Evolutionary conservation across 352 stramenopile species (phyloP).

Genomic region (Pythium scleroteichum): DNA sequence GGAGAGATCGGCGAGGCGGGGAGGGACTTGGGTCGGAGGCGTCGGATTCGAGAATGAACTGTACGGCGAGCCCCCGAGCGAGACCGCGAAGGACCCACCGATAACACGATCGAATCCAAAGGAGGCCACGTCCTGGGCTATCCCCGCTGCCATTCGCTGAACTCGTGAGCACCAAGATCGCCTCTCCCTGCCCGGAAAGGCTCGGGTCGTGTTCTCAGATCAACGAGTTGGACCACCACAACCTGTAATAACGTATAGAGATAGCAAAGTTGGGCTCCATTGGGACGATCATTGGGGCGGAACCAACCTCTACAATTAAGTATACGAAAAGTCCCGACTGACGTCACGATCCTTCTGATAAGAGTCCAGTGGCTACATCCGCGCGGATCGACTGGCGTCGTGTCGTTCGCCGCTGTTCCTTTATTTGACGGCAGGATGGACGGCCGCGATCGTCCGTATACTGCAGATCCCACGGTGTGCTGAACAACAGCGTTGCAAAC

Average conservation of each 20-base stretch:
- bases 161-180: neutral
- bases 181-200: neutral
- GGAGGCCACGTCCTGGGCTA: neutral
- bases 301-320: neutral
- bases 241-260: neutral
- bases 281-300: neutral
- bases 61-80: neutral
- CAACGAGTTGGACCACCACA: neutral
- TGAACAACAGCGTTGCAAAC: too few relatives aligned
- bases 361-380: neutral
- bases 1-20: neutral
- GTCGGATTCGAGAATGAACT: slow-evolving; percentile 11
- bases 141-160: too few relatives aligned
- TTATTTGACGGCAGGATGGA: neutral
- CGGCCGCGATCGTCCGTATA: too few relatives aligned
- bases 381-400: neutral
- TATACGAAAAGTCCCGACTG: neutral
- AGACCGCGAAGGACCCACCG: neutral
- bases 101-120: too few relatives aligned
- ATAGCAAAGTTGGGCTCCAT: neutral
- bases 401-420: neutral
- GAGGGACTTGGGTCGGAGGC: slow-evolving; percentile 8
- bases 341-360: neutral
- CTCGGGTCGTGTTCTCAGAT: neutral
- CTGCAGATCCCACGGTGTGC: too few relatives aligned